Evolutionary conservation across 352 stramenopile species (phyloP).

Genomic region (Phytophthora uliginosa): DNA sequence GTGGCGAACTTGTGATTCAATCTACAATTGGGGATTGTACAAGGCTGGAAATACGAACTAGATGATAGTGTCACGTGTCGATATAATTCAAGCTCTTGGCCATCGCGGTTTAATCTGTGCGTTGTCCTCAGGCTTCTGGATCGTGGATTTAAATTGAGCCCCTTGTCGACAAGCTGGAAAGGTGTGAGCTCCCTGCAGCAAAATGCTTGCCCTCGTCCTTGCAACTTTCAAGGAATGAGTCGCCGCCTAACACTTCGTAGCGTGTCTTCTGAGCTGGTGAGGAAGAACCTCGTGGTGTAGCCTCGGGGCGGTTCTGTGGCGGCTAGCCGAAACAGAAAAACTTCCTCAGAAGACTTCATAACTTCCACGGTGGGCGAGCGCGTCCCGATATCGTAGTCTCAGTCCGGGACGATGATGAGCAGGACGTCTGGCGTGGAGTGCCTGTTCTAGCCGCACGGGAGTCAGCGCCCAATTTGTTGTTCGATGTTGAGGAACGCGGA

Average conservation of each 20-base stretch:
- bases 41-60: neutral
- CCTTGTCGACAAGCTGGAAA: neutral
- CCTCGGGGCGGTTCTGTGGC: constrained; percentile 7
- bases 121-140: neutral
- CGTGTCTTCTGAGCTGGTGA: constrained; percentile 12
- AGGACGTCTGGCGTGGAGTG: constrained; percentile 23
- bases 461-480: neutral
- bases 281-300: constrained; percentile 24
- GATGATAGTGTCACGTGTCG: neutral
- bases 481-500: constrained; percentile 10
- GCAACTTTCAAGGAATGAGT: neutral
- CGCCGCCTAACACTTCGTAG: neutral
- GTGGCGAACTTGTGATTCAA: constrained; percentile 9
- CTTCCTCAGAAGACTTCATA: constrained; percentile 48
- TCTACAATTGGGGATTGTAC: constrained; percentile 12
- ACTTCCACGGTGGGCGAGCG: constrained; percentile 39
- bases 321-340: constrained; percentile 43
- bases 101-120: neutral
- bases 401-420: constrained; percentile 14
- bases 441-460: constrained; percentile 4
- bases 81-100: neutral
- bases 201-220: neutral
- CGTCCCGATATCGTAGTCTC: constrained; percentile 18
- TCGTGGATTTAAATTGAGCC: neutral
- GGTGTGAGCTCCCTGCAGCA: neutral